Conservation (phyloP, 2,329 filamentous ascomycete genomes). For the Trichoderma aggressivum region DNA sequence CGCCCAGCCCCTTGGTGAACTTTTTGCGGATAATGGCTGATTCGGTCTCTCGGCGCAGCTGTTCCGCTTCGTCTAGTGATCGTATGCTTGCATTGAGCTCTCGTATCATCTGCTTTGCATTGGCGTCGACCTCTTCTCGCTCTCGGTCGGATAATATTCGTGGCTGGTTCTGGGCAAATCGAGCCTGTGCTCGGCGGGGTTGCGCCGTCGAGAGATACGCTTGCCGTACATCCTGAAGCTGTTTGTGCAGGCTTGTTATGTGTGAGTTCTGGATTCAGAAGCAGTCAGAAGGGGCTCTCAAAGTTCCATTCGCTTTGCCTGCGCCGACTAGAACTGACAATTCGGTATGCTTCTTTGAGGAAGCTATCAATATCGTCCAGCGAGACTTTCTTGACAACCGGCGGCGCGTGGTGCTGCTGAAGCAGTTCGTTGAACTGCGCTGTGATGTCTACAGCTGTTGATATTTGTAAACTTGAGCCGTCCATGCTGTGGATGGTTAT, state of each 20-base stretch:
- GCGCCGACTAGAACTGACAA: constrained; percentile 8
- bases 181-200: constrained; percentile 55
- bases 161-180: constrained; percentile 42
- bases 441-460: constrained; percentile 58
- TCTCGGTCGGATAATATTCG: constrained; percentile 72
- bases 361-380: constrained; percentile 72
- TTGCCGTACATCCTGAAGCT: constrained; percentile 80
- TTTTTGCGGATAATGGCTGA: constrained; percentile 68
- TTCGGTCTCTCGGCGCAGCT: constrained; percentile 74
- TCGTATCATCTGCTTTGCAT: constrained; percentile 79
- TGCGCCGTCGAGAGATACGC: constrained; percentile 83
- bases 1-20: constrained; percentile 61
- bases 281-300: neutral
- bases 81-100: constrained; percentile 80
- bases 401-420: constrained; percentile 52
- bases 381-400: constrained; percentile 43
- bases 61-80: constrained; percentile 76
- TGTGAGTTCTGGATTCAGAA: constrained; percentile 65
- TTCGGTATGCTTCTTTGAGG: constrained; percentile 82
- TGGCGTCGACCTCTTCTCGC: constrained; percentile 80
- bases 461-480: neutral
- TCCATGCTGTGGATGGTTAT: neutral
- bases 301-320: neutral
- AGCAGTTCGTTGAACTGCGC: constrained; percentile 66
- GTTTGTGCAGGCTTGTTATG: constrained; percentile 73